phyloP scores from a whole-genome alignment of 2,329 filamentous ascomycete species.

The Helminthosporium solani region DNA sequence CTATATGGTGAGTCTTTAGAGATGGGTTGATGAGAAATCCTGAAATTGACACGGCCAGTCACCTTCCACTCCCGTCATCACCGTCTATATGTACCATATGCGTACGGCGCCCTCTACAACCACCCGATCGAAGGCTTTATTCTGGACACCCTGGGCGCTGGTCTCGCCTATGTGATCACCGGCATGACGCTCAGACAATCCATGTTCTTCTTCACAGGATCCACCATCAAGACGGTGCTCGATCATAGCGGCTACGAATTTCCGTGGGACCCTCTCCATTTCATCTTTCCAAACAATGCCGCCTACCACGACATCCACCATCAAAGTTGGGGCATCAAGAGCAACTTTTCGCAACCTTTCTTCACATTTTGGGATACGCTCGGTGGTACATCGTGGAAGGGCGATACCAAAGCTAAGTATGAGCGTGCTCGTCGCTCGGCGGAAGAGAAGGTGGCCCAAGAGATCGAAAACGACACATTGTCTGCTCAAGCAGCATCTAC shows the following conservation, averaged over 20 bases:
- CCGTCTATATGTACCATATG: slow-evolving; percentile 95
- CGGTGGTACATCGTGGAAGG: slow-evolving; percentile 78
- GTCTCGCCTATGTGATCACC: slow-evolving; percentile 76
- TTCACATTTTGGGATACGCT: slow-evolving; percentile 94
- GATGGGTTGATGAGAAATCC: background rate
- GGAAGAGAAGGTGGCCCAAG: slow-evolving; percentile 57
- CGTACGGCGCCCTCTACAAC: slow-evolving; percentile 95
- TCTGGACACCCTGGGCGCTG: slow-evolving; percentile 85
- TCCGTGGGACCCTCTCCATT: slow-evolving; percentile 91
- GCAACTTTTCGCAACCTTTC: slow-evolving; percentile 86
- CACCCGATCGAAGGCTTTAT: slow-evolving; percentile 93
- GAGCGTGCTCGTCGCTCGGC: slow-evolving; percentile 57
- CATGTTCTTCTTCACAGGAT: slow-evolving; percentile 85
- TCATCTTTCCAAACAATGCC: slow-evolving; percentile 91
- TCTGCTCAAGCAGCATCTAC: slow-evolving; percentile 13
- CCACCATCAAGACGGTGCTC: slow-evolving; percentile 93
- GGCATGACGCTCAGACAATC: slow-evolving; percentile 83
- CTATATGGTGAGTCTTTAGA: slow-evolving; percentile 72
- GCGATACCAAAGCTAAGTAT: slow-evolving; percentile 60
- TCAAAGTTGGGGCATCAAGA: slow-evolving; percentile 98
- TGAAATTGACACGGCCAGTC: slow-evolving; percentile 50
- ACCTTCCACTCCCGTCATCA: slow-evolving; percentile 95
- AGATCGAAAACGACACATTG: slow-evolving; percentile 38
- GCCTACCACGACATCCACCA: slow-evolving; percentile 98
- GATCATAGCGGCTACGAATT: slow-evolving; percentile 97